phyloP scores from a whole-genome alignment of 75 land plant genomes.

The Pinus taeda region DNA sequence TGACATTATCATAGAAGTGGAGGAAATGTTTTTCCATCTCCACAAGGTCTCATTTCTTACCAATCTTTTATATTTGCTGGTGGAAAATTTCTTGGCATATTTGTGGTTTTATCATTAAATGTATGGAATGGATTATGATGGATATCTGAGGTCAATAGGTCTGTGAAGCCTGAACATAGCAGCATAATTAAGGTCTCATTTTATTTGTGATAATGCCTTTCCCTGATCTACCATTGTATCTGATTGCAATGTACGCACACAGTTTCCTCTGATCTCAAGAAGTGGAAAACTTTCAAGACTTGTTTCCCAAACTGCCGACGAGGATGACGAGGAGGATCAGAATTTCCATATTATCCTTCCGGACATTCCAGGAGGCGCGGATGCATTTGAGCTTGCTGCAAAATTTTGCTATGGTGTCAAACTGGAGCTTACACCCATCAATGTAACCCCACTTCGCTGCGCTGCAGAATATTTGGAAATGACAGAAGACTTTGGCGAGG shows the following conservation, averaged over 20 bases:
- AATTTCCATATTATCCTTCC: conserved; percentile 33
- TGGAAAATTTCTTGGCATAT: neutral
- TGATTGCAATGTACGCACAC: conserved; percentile 8
- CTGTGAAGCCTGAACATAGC: neutral
- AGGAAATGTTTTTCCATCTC: conserved; percentile 96
- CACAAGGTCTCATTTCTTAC: conserved; percentile 64
- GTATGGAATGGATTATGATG: conserved; percentile 7
- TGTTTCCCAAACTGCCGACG: conserved; percentile 19
- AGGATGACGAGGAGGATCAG: conserved; percentile 29
- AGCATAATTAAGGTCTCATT: neutral
- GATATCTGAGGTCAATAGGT: conserved; percentile 19
- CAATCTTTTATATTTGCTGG: neutral
- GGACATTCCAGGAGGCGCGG: conserved; percentile 81
- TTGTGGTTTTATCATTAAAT: neutral
- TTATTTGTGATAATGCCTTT: neutral
- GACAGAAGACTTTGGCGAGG: conserved; percentile 80
- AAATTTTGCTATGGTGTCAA: conserved; percentile 96
- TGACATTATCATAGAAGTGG: conserved; percentile 86
- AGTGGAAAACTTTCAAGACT: conserved; percentile 13
- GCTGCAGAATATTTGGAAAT: conserved; percentile 81
- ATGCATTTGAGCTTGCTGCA: conserved; percentile 78
- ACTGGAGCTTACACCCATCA: conserved; percentile 48
- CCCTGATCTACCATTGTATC: neutral
- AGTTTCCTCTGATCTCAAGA: conserved; percentile 18
- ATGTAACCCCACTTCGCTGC: conserved; percentile 75